phyloP scores from a whole-genome alignment of 2,329 filamentous ascomycete species.

The Chaetomiaceae sp. region DNA sequence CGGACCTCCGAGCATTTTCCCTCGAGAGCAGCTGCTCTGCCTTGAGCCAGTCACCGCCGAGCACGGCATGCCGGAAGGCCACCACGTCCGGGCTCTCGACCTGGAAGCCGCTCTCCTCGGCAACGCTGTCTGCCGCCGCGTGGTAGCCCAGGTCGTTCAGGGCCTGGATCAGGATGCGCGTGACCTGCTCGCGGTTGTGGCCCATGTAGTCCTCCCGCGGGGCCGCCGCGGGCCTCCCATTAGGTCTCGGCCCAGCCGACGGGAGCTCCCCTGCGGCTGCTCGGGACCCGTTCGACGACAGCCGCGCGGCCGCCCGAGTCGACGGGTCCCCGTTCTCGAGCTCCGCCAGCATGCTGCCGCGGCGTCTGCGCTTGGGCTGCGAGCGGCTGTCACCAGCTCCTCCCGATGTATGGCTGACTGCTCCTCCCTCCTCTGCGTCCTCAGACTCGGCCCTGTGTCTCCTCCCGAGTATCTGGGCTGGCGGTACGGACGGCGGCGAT shows the following conservation, averaged over 20 bases:
- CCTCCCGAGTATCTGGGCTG: conserved; percentile 46
- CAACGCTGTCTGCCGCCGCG: conserved; percentile 66
- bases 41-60: conserved; percentile 73
- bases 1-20: conserved; percentile 31
- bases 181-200: conserved; percentile 88
- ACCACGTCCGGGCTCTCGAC: conserved; percentile 81
- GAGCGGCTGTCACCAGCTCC: conserved; percentile 5
- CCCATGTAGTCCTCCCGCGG: conserved; percentile 57
- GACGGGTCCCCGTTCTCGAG: conserved; percentile 42
- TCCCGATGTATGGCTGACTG: conserved; percentile 22
- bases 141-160: conserved; percentile 83
- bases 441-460: conserved; percentile 44
- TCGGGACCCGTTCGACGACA: conserved; percentile 51
- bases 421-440: conserved; percentile 34
- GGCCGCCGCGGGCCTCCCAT: conserved; percentile 22
- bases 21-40: conserved; percentile 77
- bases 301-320: conserved; percentile 49
- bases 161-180: conserved; percentile 85
- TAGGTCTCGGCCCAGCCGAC: conserved; percentile 40
- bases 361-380: conserved; percentile 42
- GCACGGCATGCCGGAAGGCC: conserved; percentile 74
- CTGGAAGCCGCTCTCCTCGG: conserved; percentile 76
- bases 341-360: conserved; percentile 58
- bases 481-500: conserved; percentile 9
- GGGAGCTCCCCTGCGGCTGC: conserved; percentile 39